phyloP scores from a whole-genome alignment of 2,329 filamentous ascomycete species.

The Neurospora sp. region DNA sequence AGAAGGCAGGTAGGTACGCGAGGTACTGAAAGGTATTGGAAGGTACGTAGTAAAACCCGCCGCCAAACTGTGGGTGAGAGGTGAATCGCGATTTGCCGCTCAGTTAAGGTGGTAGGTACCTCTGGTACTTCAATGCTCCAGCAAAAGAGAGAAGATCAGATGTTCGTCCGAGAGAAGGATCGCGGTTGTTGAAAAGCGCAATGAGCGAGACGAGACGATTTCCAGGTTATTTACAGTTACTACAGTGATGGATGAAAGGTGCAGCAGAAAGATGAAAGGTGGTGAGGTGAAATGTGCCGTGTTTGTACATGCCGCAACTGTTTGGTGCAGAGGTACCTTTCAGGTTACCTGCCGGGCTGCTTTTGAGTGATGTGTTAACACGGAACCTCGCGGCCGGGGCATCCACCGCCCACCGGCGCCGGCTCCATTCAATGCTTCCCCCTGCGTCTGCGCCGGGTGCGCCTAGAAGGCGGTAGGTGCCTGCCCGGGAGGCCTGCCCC shows the following conservation, averaged over 20 bases:
- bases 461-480: background rate
- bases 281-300: background rate
- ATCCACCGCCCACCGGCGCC: background rate
- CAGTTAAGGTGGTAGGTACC: conserved; percentile 11
- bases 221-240: background rate
- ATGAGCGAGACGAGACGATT: background rate
- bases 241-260: background rate
- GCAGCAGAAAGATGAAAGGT: background rate
- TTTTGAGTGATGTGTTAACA: conserved; percentile 16
- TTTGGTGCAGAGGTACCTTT: conserved; percentile 7
- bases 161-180: background rate
- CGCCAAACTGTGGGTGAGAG: background rate
- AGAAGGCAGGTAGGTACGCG: conserved; percentile 1
- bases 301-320: background rate
- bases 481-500: background rate
- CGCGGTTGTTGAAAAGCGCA: background rate
- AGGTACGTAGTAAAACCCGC: conserved; percentile 6
- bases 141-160: background rate
- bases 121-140: background rate
- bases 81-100: conserved; percentile 6
- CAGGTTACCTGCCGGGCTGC: conserved; percentile 4
- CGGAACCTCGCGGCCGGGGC: background rate
- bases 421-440: background rate
- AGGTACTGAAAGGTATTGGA: background rate
- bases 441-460: background rate